Evolutionary conservation across 2,329 filamentous ascomycete genomes (phyloP), one percentile per base, ranked within the genome.

Genomic region (Fusarium camptoceras): DNA sequence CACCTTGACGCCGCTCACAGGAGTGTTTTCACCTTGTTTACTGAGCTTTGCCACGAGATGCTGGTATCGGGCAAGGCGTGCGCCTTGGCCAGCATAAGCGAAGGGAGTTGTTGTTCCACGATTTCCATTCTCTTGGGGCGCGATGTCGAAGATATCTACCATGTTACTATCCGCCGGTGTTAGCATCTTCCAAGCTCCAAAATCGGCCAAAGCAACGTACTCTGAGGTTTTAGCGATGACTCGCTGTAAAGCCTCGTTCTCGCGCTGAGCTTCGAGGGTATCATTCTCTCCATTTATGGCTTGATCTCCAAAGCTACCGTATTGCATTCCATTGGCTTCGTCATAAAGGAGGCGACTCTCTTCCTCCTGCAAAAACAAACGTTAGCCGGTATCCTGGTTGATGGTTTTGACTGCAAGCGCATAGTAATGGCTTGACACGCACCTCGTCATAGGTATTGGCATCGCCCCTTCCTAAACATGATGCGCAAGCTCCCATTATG

Each of bases 101-200:
- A 86, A 87, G 2, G 80, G 80, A 18, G 80, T 71, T 73, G 77
- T 64, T 64, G 76, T 63, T 68, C 79, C 73, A 71, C 82, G 73
- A 66, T 76, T 73, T 53, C 76, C 73, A 34, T 80, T 78, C 62
- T 84, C 84, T 61, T 86, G 84, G 24, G 87, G 87, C 37, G 86
- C 84, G 74, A 90, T 89, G 68, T 90, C 88, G 79, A 90, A 91
- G 48, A 91, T 87, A 75, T 91, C 89, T 64, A 91, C 88, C 80
- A 91, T 87, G 73, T 90, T 89, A 74, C 89, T 91, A 75, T 51
- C 66, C 48, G 31, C 25, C 31, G 25, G 25, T 22, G 44, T 75
- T 41, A 74, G 64, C 47, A 30, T 48, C 44, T 27, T 48, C 46
- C 28, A 48, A 47, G 24, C 8, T 20, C 34, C n/a, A 34, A 37